Evolutionary conservation across 2,329 filamentous ascomycete species (phyloP).

Genomic region (Xylariaceae sp.): DNA sequence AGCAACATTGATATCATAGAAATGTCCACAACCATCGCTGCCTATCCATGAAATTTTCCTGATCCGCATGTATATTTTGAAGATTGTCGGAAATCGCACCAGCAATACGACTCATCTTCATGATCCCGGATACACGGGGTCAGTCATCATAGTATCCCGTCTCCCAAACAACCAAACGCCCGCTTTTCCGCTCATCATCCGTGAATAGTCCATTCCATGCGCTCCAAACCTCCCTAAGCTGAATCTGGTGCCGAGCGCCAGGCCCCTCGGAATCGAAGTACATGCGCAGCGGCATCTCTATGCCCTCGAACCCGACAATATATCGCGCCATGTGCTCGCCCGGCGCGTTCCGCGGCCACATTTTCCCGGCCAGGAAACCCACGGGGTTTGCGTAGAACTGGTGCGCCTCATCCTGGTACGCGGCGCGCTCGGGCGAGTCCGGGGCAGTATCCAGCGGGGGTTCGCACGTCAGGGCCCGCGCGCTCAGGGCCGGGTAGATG

Average conservation of each 20-base stretch:
- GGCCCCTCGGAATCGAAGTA: slow-evolving; percentile 41
- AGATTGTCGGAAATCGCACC: background rate
- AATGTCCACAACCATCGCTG: background rate
- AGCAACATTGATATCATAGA: background rate
- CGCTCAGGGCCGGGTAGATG: slow-evolving; percentile 66
- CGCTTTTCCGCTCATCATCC: slow-evolving; percentile 55
- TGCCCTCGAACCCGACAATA: slow-evolving; percentile 58
- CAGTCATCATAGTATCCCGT: slow-evolving; percentile 30
- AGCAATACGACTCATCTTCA: background rate
- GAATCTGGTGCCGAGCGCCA: slow-evolving; percentile 41
- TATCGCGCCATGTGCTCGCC: slow-evolving; percentile 48
- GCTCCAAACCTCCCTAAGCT: slow-evolving; percentile 48
- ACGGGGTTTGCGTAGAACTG: slow-evolving; percentile 71
- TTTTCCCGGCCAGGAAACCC: slow-evolving; percentile 52
- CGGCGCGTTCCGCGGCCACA: slow-evolving; percentile 42
- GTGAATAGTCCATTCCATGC: slow-evolving; percentile 59
- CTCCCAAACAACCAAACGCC: slow-evolving; percentile 56
- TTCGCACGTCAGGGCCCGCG: slow-evolving; percentile 86
- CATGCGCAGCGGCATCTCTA: slow-evolving; percentile 44
- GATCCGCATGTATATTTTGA: background rate
- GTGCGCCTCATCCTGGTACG: slow-evolving; percentile 86
- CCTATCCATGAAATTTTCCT: background rate
- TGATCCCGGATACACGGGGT: no score
- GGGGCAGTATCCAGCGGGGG: slow-evolving; percentile 69
- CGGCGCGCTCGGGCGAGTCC: slow-evolving; percentile 54